Evolutionary conservation across 2,329 filamentous ascomycete genomes (phyloP), one percentile per base, ranked within the genome.

Genomic region (Geosmithia morbida): DNA sequence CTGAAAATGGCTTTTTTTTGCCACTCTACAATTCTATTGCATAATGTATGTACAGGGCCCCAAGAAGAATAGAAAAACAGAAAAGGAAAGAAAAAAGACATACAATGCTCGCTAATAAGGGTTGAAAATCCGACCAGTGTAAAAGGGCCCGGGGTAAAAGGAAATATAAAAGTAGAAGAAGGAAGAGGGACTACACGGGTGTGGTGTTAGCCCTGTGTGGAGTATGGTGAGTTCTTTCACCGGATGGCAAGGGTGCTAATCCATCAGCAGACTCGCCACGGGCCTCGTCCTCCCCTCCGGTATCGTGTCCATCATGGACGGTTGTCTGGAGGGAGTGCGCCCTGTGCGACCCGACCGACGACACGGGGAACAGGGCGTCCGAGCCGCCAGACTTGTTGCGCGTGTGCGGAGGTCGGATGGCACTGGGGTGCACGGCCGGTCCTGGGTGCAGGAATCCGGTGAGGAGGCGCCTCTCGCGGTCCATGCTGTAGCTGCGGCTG

Each of bases 381-480:
- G 48, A 46, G 16, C 22, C 45, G 16, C n/a, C 19, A 3, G 44
- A 46, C 45, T 41, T 49, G 8, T 19, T 46, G 8, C 48, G 29
- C n/a, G 59, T 56, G 41, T 55, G 57, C 43, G 59, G 59, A 2
- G 51, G 51, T 33, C 54, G 57, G n/a, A 52, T 55, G 41, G 51
- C 50, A 16, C 62, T 58, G 7, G 56, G 60, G 16, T 60, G 59
- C 5, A 68, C 53, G 8, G 59, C 58, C 1, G 72, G 72, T 0
- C 72, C 72, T 0, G 70, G 72, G 44, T 72, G 72, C 13, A 75
- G 57, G 22, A 75, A 61, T 14, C 29, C 41, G 41, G 41, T 45
- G 41, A 49, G 22, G n/a, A 48, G 47, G 6, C 46, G 30, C 2
- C 64, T 53, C 37, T 57, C 57, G 29, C 57, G 65, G 46, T 64